Conservation (phyloP, 495 filamentous ascomycete genomes). For the Margaritispora aquatica region DNA sequence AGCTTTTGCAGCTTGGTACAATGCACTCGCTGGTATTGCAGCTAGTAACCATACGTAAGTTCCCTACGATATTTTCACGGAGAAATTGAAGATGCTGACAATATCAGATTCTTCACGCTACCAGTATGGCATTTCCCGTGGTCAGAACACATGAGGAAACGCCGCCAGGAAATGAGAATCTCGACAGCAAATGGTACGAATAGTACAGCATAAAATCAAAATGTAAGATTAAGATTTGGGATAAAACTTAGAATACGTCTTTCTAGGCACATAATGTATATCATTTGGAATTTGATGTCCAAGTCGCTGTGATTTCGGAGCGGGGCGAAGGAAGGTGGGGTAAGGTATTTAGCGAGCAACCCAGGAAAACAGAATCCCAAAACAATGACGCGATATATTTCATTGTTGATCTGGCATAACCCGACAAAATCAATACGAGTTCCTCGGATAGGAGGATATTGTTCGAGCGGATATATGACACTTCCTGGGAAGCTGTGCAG, state of each 20-base stretch:
- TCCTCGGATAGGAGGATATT: too few species aligned
- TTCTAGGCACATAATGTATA: too few species aligned
- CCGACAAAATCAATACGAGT: too few species aligned
- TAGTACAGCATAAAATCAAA: not conserved
- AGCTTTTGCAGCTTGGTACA: constrained; percentile 93
- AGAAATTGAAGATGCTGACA: not conserved
- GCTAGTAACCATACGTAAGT: constrained; percentile 11
- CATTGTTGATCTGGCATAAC: not conserved
- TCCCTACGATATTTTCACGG: not conserved
- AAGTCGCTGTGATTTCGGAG: too few species aligned
- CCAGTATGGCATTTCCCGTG: constrained; percentile 12
- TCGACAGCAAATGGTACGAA: not conserved
- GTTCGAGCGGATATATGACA: not conserved
- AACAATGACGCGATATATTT: not conserved
- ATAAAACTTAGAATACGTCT: not conserved
- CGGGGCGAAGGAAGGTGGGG: too few species aligned
- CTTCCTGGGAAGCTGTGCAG: not conserved
- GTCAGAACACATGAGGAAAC: constrained; percentile 5
- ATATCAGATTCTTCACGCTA: constrained; percentile 1
- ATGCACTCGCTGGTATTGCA: constrained; percentile 86
- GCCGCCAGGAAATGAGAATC: not conserved
- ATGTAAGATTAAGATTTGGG: not conserved
- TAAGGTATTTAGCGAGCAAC: too few species aligned
- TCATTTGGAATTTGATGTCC: too few species aligned
- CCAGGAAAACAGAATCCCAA: too few species aligned